phyloP scores from a whole-genome alignment of 495 filamentous ascomycete species.

The Aspergillus hancockii region DNA sequence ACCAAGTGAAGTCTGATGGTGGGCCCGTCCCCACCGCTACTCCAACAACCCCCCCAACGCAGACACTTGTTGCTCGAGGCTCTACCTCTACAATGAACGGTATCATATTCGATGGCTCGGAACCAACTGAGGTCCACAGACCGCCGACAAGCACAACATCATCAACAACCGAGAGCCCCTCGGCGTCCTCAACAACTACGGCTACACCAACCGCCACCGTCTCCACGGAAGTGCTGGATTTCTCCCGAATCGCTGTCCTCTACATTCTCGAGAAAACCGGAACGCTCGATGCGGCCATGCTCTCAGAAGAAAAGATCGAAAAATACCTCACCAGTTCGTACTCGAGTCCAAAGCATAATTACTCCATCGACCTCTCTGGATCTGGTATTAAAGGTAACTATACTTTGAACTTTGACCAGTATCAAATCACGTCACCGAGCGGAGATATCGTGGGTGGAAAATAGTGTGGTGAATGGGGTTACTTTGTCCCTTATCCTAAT shows the following conservation, averaged over 20 bases:
- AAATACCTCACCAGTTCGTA: conserved; percentile 34
- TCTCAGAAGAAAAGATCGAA: conserved; percentile 37
- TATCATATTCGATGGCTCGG: conserved; percentile 40
- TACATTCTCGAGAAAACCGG: conserved; percentile 53
- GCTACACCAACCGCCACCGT: conserved; percentile 14
- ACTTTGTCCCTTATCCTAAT: background rate
- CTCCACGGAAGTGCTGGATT: conserved; percentile 39
- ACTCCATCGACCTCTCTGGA: conserved; percentile 19
- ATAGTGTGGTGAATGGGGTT: conserved; percentile 28
- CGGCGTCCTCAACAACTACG: conserved; percentile 10
- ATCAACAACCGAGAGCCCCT: background rate
- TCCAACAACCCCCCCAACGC: conserved; percentile 19
- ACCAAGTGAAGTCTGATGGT: conserved; percentile 9
- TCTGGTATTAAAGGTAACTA: conserved; percentile 32
- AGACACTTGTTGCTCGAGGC: conserved; percentile 30
- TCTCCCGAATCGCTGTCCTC: conserved; percentile 49
- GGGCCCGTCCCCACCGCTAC: conserved; percentile 8
- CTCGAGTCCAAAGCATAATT: conserved; percentile 15
- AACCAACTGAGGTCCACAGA: background rate
- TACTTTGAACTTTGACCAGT: conserved; percentile 43
- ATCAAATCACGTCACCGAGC: conserved; percentile 43
- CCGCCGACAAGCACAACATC: conserved; percentile 8
- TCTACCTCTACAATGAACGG: conserved; percentile 42
- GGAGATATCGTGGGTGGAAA: conserved; percentile 42
- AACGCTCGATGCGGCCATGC: conserved; percentile 34